Evolutionary conservation across 2,329 filamentous ascomycete species (phyloP), one percentile per base, ranked within the genome.

Genomic region (Monosporascus sp.): DNA sequence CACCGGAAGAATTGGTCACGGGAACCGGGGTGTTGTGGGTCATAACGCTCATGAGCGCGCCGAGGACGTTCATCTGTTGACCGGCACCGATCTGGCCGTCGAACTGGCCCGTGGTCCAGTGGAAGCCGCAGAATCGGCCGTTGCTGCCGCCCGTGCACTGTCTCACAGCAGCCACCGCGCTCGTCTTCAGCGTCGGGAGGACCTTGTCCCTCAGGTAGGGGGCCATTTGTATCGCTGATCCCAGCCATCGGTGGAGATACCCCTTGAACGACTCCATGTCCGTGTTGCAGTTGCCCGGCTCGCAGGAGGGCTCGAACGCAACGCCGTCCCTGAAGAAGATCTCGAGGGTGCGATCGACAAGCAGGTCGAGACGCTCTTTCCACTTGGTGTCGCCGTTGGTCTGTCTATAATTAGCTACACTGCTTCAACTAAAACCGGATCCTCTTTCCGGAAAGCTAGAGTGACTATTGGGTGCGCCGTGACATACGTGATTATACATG

Each of bases 201-300:
- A 90, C 83, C 17, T 65, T 71, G 1, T 76, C 69, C 41, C 70
- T 69, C 1, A 80, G 83, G 46, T 77, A 77, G 0, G 87, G 86
- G 0, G 82, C 85, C n/a, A 89, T 53, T 59, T 86, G 77, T 2
- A 81, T 78, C 1, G 80, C 76, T 22, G 79, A 75, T 4, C 81
- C 76, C 60, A 90, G 73, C 83, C 85, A 88, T 41, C 84, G 79
- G 60, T 83, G 77, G 18, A 89, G 74, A 54, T 86, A 85, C 39
- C 86, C 86, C 70, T 89, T 89, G 79, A 87, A 91, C 2, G 82
- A 82, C 55, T 82, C 70, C 76, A 90, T 88, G 62, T 93, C 89
- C 48, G 80, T 76, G 54, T 85, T 85, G 74, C 89, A 93, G 20
- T 72, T 77, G 22, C 65, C 70, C 3, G 76, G 71, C 60, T 90